Evolutionary conservation across 305 asterid genomes (phyloP), one percentile per base, ranked within the genome.

Genomic region (Fraxinus ornus): DNA sequence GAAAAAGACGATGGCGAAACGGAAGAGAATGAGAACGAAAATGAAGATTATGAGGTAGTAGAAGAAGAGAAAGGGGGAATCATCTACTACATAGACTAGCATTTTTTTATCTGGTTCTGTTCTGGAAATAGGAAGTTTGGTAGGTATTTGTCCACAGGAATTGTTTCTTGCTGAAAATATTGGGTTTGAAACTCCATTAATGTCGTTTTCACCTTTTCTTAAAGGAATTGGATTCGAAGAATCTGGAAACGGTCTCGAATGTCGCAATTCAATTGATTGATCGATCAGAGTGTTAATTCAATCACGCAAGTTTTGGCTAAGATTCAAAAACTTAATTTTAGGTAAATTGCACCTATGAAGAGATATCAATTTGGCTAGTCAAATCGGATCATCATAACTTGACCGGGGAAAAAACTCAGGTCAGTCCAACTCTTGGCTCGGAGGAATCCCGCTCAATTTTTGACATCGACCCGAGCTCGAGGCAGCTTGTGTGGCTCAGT

Each of bases 1-100:
- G 76, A 87, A 62, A 41, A 87, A 32, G 0, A 81, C 10, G 5
- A 87, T 60, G 74, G 41, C 82, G 13, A 85, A 77, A 7, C 82
- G 87, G 74, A 81, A 83, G 83, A 85, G 82, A 19, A 87, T 33
- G 41, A 83, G 57, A 17, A 83, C 2, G 30, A 83, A 19, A 28
- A 86, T 1, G 49, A 86, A 81, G 28, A 81, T 15, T 12, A 72
- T 6, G 26, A 80, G 83, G 49, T 12, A 33, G 82, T 52, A 71
- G 57, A 79, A 79, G 62, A 79, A 76, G 79, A 82, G 36, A 76
- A 80, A 76, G 44, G 85, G 87, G 5, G 81, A 2, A 9, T 79
- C 60, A 19, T 70, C 17, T 32, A 9, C 30, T 1, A 24, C 71
- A n/a, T 32, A 71, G 24, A 71, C 47, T 71, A 17, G 24, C 47